Base-by-base conservation (phyloP, 148 eudicot genomes). In the Pouteria glomerata region DNA sequence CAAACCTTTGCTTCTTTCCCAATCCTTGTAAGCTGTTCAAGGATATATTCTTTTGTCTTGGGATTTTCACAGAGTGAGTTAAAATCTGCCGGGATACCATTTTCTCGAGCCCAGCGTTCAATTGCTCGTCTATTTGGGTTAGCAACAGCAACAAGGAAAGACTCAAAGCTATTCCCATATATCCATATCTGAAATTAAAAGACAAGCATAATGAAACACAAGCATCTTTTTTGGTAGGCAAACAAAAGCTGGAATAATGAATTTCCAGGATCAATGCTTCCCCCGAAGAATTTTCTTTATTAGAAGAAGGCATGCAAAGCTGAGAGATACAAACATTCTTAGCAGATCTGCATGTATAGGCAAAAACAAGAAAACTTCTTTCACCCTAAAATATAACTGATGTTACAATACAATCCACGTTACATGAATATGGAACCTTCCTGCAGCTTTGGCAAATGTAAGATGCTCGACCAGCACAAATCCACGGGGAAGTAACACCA, bases 141-240 rank as follows among this genome's bases (percentile, higher is more conserved):
- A 45, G 73, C 85, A 74, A 87, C 85, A 68, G 90, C 92, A 71
- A 89, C 80, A 10, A 91, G 92, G 70, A 75, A 91, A 37, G 89
- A 89, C 70, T 89, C 90, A 68, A 91, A 89, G 79, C 94, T 91
- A 75, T 80, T 91, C 70, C 97, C 97, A 24, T 89, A 91, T 8
- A 89, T 79, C 97, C 97, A 91, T 82, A 91, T 77, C 94, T 89
- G 80, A 53, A 69, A 73, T 67, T 27, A 33, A 63, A 67, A 19
- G 27, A 26, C 27, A 45, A 21, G 8, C n/a, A 30, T 18, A 51
- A 55, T 55, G 21, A 63, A 63, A 33, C 16, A 69, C 14, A 48
- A 53, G 31, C 44, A 13, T 18, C 24, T 57, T 16, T 69, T 33
- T n/a, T n/a, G 23, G 68, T 14, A 24, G 50, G 51, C 68, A 63